Evolutionary conservation across 768 basidiomycete genomes (phyloP).

Genomic region (Russula olivacea): DNA sequence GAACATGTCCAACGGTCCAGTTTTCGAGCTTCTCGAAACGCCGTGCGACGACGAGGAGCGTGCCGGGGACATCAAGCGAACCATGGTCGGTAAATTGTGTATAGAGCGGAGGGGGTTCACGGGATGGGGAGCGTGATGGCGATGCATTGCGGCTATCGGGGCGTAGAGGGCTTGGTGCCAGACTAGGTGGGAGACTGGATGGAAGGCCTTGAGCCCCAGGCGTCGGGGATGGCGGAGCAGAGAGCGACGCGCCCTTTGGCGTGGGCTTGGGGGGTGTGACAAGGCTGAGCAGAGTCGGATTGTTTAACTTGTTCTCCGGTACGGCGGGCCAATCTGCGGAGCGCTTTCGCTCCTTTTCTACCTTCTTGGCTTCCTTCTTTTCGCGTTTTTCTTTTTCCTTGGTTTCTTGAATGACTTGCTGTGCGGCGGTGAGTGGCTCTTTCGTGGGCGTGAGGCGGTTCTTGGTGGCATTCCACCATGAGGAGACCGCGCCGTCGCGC

Average conservation of each 20-base stretch:
- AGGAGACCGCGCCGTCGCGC: slow-evolving; percentile 42
- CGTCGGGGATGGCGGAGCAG: slow-evolving; percentile 60
- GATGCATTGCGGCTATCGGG: slow-evolving; percentile 39
- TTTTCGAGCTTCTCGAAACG: slow-evolving; percentile 87
- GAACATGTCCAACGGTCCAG: slow-evolving; percentile 84
- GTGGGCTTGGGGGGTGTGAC: slow-evolving; percentile 43
- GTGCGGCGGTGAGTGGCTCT: slow-evolving; percentile 74
- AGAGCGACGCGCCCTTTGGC: slow-evolving; percentile 43
- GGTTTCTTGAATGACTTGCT: slow-evolving; percentile 71
- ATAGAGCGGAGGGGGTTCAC: slow-evolving; percentile 64
- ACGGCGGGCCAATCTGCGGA: slow-evolving; percentile 49
- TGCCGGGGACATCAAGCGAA: slow-evolving; percentile 66
- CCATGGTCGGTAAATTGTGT: slow-evolving; percentile 70
- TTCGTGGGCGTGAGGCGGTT: slow-evolving; percentile 74
- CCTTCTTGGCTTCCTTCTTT: slow-evolving; percentile 37
- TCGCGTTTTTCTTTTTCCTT: slow-evolving; percentile 56
- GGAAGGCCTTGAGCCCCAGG: slow-evolving; percentile 45
- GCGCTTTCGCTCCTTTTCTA: slow-evolving; percentile 38
- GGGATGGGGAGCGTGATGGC: slow-evolving; percentile 49
- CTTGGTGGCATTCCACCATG: slow-evolving; percentile 75
- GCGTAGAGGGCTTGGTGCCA: slow-evolving; percentile 63
- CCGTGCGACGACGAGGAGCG: slow-evolving; percentile 65
- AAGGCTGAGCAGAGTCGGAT: slow-evolving; percentile 55
- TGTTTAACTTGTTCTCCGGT: slow-evolving; percentile 45
- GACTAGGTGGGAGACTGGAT: slow-evolving; percentile 46